Conservation (phyloP, 176 grass and related monocot genomes). For the Phyllostachys edulis region DNA sequence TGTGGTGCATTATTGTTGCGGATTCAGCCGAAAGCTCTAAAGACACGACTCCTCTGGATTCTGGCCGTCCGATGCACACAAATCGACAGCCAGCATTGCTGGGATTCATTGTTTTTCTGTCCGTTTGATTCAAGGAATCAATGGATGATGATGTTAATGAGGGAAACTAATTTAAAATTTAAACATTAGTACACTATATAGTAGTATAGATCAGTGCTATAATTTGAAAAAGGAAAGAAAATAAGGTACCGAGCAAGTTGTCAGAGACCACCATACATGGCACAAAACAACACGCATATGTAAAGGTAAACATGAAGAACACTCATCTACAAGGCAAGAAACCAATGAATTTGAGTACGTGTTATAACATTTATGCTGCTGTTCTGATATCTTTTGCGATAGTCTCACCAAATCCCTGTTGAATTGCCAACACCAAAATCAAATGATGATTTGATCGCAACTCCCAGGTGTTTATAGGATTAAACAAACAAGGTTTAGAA, state of each 20-base stretch:
- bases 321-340: background rate
- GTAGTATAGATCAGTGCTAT: background rate
- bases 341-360: background rate
- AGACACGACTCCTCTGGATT: too few species aligned
- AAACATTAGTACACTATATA: too few species aligned
- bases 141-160: too few species aligned
- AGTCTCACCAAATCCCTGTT: background rate
- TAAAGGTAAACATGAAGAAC: background rate
- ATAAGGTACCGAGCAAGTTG: background rate
- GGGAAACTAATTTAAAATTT: too few species aligned
- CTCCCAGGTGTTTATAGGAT: background rate
- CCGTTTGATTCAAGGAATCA: too few species aligned
- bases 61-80: too few species aligned
- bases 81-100: too few species aligned
- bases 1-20: too few species aligned
- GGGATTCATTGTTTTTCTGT: too few species aligned
- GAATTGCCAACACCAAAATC: background rate
- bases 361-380: background rate
- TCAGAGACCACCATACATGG: background rate
- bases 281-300: background rate
- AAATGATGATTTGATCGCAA: slow-evolving; percentile 2
- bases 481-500: background rate
- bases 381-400: background rate
- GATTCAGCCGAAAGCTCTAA: too few species aligned
- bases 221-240: background rate